Conservation (phyloP, 495 filamentous ascomycete genomes). For the Coniosporium apollinis region DNA sequence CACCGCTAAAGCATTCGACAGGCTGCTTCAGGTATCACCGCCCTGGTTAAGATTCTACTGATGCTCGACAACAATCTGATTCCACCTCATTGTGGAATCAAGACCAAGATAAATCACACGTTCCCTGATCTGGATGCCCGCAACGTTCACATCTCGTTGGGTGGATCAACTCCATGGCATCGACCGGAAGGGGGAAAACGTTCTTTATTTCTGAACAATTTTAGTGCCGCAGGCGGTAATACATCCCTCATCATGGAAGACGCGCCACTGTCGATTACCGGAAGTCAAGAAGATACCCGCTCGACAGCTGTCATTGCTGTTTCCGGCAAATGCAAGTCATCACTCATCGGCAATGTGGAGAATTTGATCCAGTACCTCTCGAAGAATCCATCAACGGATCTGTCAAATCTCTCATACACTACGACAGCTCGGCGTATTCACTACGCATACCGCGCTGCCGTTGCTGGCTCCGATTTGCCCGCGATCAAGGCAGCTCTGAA, state of each 20-base stretch:
- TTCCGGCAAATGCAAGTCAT: constrained; percentile 23
- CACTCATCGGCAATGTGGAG: constrained; percentile 23
- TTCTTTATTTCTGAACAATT: constrained; percentile 13
- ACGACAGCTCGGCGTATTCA: constrained; percentile 15
- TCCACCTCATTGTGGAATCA: constrained; percentile 22
- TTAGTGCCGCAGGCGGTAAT: constrained; percentile 18
- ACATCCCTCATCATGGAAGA: constrained; percentile 26
- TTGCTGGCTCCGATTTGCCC: constrained; percentile 24
- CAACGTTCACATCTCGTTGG: constrained; percentile 20
- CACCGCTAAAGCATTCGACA: too few relatives aligned
- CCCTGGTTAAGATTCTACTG: constrained; percentile 23
- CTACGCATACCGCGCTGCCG: constrained; percentile 7
- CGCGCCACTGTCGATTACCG: constrained; percentile 9
- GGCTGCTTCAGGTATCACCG: constrained; percentile 18
- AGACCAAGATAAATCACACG: constrained; percentile 26
- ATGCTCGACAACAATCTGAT: constrained; percentile 23
- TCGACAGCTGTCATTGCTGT: constrained; percentile 16
- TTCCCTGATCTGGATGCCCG: constrained; percentile 16
- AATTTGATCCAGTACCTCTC: constrained; percentile 20
- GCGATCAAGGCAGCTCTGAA: constrained; percentile 14
- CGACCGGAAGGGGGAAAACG: constrained; percentile 4
- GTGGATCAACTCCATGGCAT: background rate
- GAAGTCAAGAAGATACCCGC: constrained; percentile 16
- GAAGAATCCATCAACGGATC: constrained; percentile 11
- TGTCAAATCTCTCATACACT: constrained; percentile 27